A percentile compares a stretch with the other conserved stretches of the same genome.
Conservation (phyloP, 768 basidiomycete genomes). For the Boletus edulis region DNA sequence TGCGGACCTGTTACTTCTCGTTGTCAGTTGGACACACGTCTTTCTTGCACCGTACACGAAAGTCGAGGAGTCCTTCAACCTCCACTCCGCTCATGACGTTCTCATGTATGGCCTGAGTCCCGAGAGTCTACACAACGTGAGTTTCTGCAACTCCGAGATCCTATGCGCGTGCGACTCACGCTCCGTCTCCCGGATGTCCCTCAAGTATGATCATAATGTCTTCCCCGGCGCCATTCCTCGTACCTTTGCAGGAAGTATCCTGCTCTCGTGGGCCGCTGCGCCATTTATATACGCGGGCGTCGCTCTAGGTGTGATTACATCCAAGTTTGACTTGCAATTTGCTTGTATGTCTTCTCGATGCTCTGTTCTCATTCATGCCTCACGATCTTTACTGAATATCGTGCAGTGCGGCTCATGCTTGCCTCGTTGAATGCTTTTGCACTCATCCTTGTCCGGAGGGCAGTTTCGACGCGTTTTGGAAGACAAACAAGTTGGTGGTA, state of each 20-base stretch:
- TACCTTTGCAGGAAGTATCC: conserved; percentile 76
- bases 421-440: conserved; percentile 61
- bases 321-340: conserved; percentile 71
- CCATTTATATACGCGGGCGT: conserved; percentile 47
- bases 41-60: conserved; percentile 86
- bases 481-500: conserved; percentile 54
- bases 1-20: conserved; percentile 52
- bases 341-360: conserved; percentile 45
- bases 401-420: conserved; percentile 70
- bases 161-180: conserved; percentile 7
- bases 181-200: not conserved
- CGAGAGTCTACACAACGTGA: conserved; percentile 47
- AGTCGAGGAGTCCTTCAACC: conserved; percentile 96
- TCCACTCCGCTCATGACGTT: conserved; percentile 89
- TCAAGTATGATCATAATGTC: conserved; percentile 83
- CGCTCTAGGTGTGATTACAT: conserved; percentile 40
- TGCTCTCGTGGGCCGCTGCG: conserved; percentile 57
- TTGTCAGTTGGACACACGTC: conserved; percentile 62
- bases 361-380: not conserved
- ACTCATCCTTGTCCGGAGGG: conserved; percentile 61
- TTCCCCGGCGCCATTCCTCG: conserved; percentile 91
- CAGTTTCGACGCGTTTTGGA: conserved; percentile 65
- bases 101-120: conserved; percentile 66
- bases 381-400: not conserved
- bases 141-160: conserved; percentile 17